Evolutionary conservation across 495 filamentous ascomycete genomes (phyloP).

Genomic region (Xylaria intraflava): DNA sequence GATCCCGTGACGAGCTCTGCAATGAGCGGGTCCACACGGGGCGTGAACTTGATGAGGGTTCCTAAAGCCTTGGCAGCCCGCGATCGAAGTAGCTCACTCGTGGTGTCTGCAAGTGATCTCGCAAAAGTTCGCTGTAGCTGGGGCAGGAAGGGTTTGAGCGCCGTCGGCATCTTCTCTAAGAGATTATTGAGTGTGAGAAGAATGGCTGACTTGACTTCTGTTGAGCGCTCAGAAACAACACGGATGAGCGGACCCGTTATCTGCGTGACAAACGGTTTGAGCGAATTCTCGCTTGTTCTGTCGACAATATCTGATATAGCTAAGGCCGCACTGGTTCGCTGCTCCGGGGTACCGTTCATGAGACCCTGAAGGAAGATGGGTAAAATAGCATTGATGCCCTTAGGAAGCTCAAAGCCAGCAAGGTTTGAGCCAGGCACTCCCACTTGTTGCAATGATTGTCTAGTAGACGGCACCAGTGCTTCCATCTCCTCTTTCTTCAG

Average conservation of each 20-base stretch:
- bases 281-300: conserved; percentile 70
- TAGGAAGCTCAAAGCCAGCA: conserved; percentile 85
- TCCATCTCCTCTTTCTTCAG: conserved; percentile 99
- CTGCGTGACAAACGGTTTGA: conserved; percentile 92
- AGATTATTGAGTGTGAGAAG: conserved; percentile 90
- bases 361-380: conserved; percentile 97
- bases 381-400: conserved; percentile 93
- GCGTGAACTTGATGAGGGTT: conserved; percentile 92
- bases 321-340: conserved; percentile 83
- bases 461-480: conserved; percentile 76
- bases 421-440: conserved; percentile 81
- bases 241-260: conserved; percentile 96
- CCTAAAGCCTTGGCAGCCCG: conserved; percentile 93
- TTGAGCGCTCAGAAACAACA: conserved; percentile 91
- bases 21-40: conserved; percentile 83
- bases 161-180: conserved; percentile 91
- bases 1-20: conserved; percentile 86
- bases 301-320: conserved; percentile 95
- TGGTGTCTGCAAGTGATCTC: conserved; percentile 86
- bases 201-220: conserved; percentile 93
- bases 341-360: conserved; percentile 89
- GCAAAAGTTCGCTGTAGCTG: conserved; percentile 96
- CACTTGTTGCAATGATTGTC: conserved; percentile 76
- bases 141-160: conserved; percentile 93
- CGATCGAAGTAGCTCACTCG: conserved; percentile 79